phyloP scores from a whole-genome alignment of 2,329 filamentous ascomycete species.

The Clathrospora elynae region DNA sequence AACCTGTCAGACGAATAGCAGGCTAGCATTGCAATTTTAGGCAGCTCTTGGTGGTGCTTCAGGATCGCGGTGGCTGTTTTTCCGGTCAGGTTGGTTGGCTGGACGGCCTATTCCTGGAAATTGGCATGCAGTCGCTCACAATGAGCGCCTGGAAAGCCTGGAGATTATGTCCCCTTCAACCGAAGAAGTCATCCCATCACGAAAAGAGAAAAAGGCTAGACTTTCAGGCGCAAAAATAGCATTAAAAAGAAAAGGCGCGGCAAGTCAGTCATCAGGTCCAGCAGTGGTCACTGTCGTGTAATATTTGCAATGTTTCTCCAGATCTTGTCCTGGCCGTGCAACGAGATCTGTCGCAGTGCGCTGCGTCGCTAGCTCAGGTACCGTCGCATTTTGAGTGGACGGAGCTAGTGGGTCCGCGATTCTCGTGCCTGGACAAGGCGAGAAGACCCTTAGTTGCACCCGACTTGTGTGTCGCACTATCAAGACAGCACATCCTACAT shows the following conservation, averaged over 20 bases:
- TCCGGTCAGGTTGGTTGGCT: slow-evolving; percentile 13
- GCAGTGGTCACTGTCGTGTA: too few relatives aligned
- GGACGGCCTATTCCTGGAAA: slow-evolving; percentile 20
- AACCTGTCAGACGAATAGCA: slow-evolving; percentile 20
- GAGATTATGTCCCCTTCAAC: slow-evolving; percentile 6
- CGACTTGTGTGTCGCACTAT: too few relatives aligned
- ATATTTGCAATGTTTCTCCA: slow-evolving; percentile 4
- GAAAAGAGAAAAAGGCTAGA: too few relatives aligned
- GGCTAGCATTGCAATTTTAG: slow-evolving; percentile 19
- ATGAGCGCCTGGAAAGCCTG: slow-evolving; percentile 12
- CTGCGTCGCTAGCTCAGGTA: slow-evolving; percentile 7
- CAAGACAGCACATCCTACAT: too few relatives aligned
- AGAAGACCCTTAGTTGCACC: too few relatives aligned
- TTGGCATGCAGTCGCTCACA: slow-evolving; percentile 4
- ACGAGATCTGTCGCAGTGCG: slow-evolving; percentile 5
- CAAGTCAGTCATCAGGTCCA: too few relatives aligned
- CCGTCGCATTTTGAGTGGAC: neutral
- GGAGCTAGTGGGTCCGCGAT: too few relatives aligned
- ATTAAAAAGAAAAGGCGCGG: too few relatives aligned
- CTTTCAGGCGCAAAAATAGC: too few relatives aligned
- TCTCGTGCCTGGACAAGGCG: neutral
- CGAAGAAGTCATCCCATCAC: too few relatives aligned
- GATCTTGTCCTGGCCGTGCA: slow-evolving; percentile 1
- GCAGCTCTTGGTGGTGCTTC: slow-evolving; percentile 20
- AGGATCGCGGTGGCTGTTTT: slow-evolving; percentile 14